Evolutionary conservation across 176 grass and related monocot species (phyloP).

Genomic region (Juncus effusus): DNA sequence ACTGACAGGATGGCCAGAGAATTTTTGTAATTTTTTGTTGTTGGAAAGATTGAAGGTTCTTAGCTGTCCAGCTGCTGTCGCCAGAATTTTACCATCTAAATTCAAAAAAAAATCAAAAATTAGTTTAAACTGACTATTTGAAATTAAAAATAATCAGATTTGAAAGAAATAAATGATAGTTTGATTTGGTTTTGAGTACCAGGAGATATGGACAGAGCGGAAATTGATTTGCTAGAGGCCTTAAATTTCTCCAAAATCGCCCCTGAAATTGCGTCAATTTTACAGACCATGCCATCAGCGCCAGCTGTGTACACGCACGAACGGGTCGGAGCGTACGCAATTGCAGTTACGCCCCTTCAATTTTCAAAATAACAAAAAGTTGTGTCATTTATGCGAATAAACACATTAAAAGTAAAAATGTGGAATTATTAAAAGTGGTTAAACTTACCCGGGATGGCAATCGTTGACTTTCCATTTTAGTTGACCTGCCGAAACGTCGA

Average conservation of each 20-base stretch:
- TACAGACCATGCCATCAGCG: conserved; percentile 90
- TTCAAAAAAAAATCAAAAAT: conserved; percentile 19
- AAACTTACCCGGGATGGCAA: conserved; percentile 23
- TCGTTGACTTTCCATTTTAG: conserved; percentile 17
- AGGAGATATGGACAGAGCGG: conserved; percentile 72
- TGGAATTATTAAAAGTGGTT: conserved; percentile 9
- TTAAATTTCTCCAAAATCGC: conserved; percentile 48
- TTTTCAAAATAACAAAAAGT: neutral
- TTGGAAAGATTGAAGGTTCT: conserved; percentile 64
- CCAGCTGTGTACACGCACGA: conserved; percentile 61
- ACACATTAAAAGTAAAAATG: neutral
- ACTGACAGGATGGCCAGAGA: conserved; percentile 84
- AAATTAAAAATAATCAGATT: conserved; percentile 8
- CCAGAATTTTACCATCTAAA: conserved; percentile 80
- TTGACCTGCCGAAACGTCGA: conserved; percentile 17
- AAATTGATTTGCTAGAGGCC: conserved; percentile 76
- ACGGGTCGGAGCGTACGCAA: conserved; percentile 51
- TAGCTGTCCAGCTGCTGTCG: conserved; percentile 87
- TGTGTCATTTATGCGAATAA: conserved; percentile 3
- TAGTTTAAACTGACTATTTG: conserved; percentile 11
- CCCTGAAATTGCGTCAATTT: conserved; percentile 59
- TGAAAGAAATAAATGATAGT: conserved; percentile 14
- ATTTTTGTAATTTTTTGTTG: conserved; percentile 89
- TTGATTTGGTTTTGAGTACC: conserved; percentile 41
- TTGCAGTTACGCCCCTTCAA: conserved; percentile 67